Conservation (phyloP, 352 stramenopile genomes). For the Phytophthora syringae region DNA sequence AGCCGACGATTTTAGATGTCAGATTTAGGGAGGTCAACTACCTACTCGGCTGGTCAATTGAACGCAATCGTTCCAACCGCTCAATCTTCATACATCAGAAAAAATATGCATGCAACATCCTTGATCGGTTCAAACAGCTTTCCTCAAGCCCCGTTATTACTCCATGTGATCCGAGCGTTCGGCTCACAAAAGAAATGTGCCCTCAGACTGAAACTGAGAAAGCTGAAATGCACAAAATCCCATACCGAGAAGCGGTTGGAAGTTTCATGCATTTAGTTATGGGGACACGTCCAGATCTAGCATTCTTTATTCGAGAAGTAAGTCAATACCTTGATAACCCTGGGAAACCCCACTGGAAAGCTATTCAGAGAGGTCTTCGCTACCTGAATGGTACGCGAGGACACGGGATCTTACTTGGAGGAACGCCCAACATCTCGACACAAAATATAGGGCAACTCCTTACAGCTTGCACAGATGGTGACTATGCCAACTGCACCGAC, state of each 20-base stretch:
- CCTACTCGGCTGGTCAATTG: slow-evolving; percentile 15
- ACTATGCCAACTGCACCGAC: background rate
- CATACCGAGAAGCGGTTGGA: slow-evolving; percentile 3
- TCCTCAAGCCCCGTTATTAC: slow-evolving; percentile 3
- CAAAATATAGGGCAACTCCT: background rate
- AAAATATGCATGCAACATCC: slow-evolving; percentile 14
- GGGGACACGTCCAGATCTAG: slow-evolving; percentile 13
- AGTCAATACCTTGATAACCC: slow-evolving; percentile 25
- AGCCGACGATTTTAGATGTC: slow-evolving; percentile 13
- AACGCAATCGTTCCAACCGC: slow-evolving; percentile 2
- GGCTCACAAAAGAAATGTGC: background rate
- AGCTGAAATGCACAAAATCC: background rate
- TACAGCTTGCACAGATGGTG: background rate
- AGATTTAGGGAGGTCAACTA: slow-evolving; percentile 16
- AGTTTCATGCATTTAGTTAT: slow-evolving; percentile 23
- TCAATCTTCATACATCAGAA: slow-evolving; percentile 14
- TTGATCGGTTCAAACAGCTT: slow-evolving; percentile 14
- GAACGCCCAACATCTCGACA: background rate
- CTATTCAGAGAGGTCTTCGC: slow-evolving; percentile 6
- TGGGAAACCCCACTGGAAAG: slow-evolving; percentile 20
- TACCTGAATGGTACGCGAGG: slow-evolving; percentile 1
- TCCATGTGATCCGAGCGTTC: slow-evolving; percentile 9
- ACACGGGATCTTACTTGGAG: background rate
- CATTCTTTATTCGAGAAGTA: slow-evolving; percentile 18
- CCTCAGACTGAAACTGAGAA: background rate